phyloP scores from a whole-genome alignment of 495 filamentous ascomycete species.

The Massariosphaeria phaeospora region DNA sequence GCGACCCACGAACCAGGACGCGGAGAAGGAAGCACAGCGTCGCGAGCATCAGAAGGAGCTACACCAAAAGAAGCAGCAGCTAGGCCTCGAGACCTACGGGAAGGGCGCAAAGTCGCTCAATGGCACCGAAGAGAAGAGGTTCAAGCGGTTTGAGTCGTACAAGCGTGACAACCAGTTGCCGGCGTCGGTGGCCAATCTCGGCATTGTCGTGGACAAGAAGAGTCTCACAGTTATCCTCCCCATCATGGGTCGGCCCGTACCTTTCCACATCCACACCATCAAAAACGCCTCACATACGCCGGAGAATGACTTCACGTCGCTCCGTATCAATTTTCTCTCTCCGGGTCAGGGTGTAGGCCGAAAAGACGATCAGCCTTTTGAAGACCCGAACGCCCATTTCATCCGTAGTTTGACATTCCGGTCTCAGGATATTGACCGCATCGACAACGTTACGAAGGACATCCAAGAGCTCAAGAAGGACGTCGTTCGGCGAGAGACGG shows the following conservation, averaged over 20 bases:
- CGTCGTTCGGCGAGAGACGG: slow-evolving; percentile 82
- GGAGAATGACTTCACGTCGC: slow-evolving; percentile 87
- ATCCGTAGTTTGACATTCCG: slow-evolving; percentile 91
- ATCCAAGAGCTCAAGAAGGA: slow-evolving; percentile 93
- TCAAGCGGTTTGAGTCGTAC: slow-evolving; percentile 98
- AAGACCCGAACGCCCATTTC: slow-evolving; percentile 93
- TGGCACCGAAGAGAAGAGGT: slow-evolving; percentile 88
- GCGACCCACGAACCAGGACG: slow-evolving; percentile 75
- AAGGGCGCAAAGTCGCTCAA: slow-evolving; percentile 76
- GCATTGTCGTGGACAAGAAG: slow-evolving; percentile 84
- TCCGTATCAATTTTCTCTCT: slow-evolving; percentile 95
- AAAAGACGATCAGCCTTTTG: slow-evolving; percentile 98
- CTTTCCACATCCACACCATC: slow-evolving; percentile 98
- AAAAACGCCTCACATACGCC: slow-evolving; percentile 61
- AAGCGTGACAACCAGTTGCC: slow-evolving; percentile 97
- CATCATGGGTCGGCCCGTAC: slow-evolving; percentile 95
- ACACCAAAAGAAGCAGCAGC: slow-evolving; percentile 77
- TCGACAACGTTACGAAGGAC: slow-evolving; percentile 80
- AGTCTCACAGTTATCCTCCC: slow-evolving; percentile 86
- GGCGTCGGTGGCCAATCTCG: slow-evolving; percentile 70
- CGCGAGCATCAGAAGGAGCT: slow-evolving; percentile 92
- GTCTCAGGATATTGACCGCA: slow-evolving; percentile 78
- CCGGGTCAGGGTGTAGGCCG: slow-evolving; percentile 96
- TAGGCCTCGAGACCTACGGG: slow-evolving; percentile 77
- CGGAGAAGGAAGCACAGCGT: slow-evolving; percentile 81